A percentile compares a stretch with the other conserved stretches of the same genome.
Conservation (phyloP, 495 filamentous ascomycete species). For the Aspergillus homomorphus region DNA sequence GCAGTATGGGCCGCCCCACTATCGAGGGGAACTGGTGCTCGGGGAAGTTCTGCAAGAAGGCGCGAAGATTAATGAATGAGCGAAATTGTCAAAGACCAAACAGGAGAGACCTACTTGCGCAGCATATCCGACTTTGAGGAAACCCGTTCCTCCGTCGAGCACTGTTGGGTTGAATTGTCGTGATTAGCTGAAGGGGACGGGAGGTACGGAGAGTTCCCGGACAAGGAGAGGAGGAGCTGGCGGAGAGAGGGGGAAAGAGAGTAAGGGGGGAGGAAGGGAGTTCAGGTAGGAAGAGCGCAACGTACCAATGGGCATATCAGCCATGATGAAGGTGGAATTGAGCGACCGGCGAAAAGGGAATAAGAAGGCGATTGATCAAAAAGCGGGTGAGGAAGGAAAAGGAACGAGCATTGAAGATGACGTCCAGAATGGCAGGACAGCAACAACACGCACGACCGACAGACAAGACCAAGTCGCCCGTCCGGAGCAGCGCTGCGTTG, state of each 20-base stretch:
- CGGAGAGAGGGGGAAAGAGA: constrained; percentile 14
- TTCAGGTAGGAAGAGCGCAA: constrained; percentile 12
- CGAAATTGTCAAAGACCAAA: constrained; percentile 8
- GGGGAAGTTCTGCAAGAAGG: constrained; percentile 76
- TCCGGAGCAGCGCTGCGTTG: background rate
- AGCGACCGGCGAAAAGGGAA: background rate
- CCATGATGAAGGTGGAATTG: constrained; percentile 46
- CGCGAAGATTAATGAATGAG: constrained; percentile 12
- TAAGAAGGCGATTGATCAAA: constrained; percentile 9
- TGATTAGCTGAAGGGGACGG: constrained; percentile 30
- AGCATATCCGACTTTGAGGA: constrained; percentile 99
- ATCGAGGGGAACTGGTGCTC: constrained; percentile 98
- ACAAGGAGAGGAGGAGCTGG: constrained; percentile 18
- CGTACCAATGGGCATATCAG: constrained; percentile 70
- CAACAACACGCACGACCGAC: background rate
- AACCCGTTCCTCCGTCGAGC: constrained; percentile 99
- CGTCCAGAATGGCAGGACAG: constrained; percentile 6
- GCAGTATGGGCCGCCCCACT: constrained; percentile 95
- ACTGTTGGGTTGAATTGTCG: constrained; percentile 51
- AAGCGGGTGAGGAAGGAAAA: constrained; percentile 22
- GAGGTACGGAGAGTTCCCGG: constrained; percentile 6
- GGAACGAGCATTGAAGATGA: constrained; percentile 15
- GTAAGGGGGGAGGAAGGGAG: constrained; percentile 10
- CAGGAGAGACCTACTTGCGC: constrained; percentile 59
- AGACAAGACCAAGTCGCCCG: background rate